Evolutionary conservation across 2,329 filamentous ascomycete genomes (phyloP).

Genomic region (Verticillium nubilum): DNA sequence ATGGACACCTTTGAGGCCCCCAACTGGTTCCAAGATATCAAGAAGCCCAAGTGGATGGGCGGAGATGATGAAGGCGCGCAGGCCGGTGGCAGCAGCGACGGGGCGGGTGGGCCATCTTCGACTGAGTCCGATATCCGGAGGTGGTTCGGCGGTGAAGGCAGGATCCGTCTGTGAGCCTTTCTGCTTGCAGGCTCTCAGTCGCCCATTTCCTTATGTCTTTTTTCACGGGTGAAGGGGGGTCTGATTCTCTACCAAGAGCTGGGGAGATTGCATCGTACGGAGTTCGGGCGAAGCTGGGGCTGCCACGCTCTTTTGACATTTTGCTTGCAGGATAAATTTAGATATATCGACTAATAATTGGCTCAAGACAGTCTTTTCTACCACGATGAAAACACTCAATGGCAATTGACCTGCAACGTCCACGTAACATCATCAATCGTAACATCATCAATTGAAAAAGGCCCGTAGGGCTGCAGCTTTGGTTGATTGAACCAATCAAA

Average conservation of each 20-base stretch:
- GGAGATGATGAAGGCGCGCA: slow-evolving; percentile 40
- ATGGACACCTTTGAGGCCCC: slow-evolving; percentile 79
- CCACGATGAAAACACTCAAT: too few species aligned
- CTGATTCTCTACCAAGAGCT: slow-evolving; percentile 15
- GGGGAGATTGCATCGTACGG: slow-evolving; percentile 12
- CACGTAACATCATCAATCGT: too few species aligned
- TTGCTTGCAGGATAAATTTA: neutral
- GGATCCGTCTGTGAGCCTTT: slow-evolving; percentile 8
- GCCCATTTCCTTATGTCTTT: neutral
- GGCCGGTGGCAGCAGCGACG: slow-evolving; percentile 17
- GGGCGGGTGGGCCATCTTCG: slow-evolving; percentile 1
- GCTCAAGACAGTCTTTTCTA: neutral
- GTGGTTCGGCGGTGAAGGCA: slow-evolving; percentile 51
- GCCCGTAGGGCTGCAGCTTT: neutral
- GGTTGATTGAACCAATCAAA: neutral
- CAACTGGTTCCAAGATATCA: slow-evolving; percentile 76
- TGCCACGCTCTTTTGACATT: neutral
- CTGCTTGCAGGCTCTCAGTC: neutral
- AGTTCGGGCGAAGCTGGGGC: slow-evolving; percentile 8
- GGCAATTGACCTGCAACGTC: too few species aligned
- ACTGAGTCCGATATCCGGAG: slow-evolving; percentile 41
- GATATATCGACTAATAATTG: neutral
- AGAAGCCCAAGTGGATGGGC: slow-evolving; percentile 77
- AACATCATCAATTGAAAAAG: neutral
- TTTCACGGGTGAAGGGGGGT: neutral